Conservation (phyloP, 768 basidiomycete species). For the Symmetrospora coprosmae region DNA sequence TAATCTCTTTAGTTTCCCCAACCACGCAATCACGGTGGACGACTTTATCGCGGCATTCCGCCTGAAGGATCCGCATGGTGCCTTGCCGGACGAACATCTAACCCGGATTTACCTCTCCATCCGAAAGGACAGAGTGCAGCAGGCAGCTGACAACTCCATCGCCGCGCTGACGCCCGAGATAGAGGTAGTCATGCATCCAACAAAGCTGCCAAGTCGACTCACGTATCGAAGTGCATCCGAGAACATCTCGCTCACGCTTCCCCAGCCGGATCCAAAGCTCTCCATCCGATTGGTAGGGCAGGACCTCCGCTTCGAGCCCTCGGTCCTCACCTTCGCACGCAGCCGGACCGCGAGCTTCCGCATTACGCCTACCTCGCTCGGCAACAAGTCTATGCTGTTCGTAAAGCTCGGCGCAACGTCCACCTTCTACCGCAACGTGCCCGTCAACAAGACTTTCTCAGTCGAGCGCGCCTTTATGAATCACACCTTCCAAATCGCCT, state of each 20-base stretch:
- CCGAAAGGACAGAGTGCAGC: conserved; percentile 38
- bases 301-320: conserved; percentile 74
- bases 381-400: conserved; percentile 68
- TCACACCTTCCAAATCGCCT: conserved; percentile 86
- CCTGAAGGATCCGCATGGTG: conserved; percentile 53
- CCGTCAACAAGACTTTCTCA: conserved; percentile 58
- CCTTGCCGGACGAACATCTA: conserved; percentile 62
- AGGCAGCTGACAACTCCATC: conserved; percentile 33
- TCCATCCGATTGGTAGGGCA: conserved; percentile 63
- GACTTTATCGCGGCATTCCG: conserved; percentile 77
- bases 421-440: conserved; percentile 62
- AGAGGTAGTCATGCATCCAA: conserved; percentile 28
- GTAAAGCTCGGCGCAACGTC: conserved; percentile 71
- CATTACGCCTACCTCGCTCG: conserved; percentile 70
- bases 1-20: conserved; percentile 32
- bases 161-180: conserved; percentile 31
- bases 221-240: conserved; percentile 83
- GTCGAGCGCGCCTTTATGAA: conserved; percentile 95
- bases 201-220: conserved; percentile 53
- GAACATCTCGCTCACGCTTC: conserved; percentile 69
- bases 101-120: conserved; percentile 67
- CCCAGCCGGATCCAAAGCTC: conserved; percentile 67
- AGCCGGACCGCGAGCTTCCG: conserved; percentile 76
- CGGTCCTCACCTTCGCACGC: conserved; percentile 61
- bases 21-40: conserved; percentile 46